Evolutionary conservation across 371 early-diverging fungal species (phyloP).

Genomic region (Vavraia culicis): DNA sequence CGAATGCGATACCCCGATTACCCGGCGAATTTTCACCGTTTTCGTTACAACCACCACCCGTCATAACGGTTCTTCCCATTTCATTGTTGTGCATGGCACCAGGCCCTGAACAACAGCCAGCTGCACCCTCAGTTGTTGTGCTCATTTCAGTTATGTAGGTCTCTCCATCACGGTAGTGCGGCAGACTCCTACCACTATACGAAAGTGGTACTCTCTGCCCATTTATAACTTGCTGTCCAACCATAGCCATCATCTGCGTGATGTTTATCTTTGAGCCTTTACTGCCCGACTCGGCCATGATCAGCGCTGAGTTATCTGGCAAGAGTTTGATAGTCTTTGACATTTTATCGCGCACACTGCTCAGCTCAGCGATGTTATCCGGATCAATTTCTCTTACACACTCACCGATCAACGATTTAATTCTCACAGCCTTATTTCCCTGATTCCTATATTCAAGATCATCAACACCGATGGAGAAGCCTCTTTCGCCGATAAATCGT

Average conservation of each 20-base stretch:
- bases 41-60: no score
- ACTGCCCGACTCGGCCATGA: slow-evolving; percentile 88
- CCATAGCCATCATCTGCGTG: slow-evolving; percentile 97
- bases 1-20: slow-evolving; percentile 3
- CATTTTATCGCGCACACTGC: slow-evolving; percentile 73
- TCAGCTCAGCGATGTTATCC: slow-evolving; percentile 63
- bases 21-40: slow-evolving; percentile 4
- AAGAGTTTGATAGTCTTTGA: slow-evolving; percentile 71
- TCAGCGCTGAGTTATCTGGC: slow-evolving; percentile 75
- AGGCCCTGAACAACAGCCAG: no score
- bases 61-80: no score
- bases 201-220: slow-evolving; percentile 85
- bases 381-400: slow-evolving; percentile 18
- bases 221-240: slow-evolving; percentile 94
- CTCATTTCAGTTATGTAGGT: no score
- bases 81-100: no score
- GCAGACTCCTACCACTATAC: slow-evolving; percentile 77
- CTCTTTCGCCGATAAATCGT: slow-evolving; percentile 19
- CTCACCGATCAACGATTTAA: slow-evolving; percentile 13
- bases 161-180: no score
- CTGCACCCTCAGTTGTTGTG: no score
- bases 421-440: slow-evolving; percentile 1
- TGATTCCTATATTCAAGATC: slow-evolving; percentile 7
- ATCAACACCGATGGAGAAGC: slow-evolving; percentile 25
- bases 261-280: slow-evolving; percentile 93